Conservation (phyloP, 331 rosid genomes). For the Cydonia oblonga region DNA sequence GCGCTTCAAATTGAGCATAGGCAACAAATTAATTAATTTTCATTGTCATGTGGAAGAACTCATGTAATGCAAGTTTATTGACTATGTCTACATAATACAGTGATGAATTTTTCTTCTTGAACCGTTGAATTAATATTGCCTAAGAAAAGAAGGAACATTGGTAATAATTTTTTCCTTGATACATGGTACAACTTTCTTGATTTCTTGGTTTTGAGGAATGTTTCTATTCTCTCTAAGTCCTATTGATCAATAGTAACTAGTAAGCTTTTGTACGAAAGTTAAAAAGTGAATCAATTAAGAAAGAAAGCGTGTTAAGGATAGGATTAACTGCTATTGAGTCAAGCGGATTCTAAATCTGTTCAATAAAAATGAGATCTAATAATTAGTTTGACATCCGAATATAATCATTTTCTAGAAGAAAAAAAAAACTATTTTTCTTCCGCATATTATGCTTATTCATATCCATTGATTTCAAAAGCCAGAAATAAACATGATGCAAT, state of each 20-base stretch:
- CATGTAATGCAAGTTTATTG: background rate
- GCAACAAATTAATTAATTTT: background rate
- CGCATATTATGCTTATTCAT: background rate
- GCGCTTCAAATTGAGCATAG: background rate
- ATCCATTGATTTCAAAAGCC: background rate
- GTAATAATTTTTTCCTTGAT: background rate
- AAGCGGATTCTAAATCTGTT: background rate
- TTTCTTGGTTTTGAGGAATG: background rate
- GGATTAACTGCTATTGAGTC: background rate
- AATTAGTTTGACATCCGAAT: background rate
- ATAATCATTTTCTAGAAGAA: no score
- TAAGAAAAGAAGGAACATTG: background rate
- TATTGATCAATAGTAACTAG: background rate
- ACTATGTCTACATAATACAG: slow-evolving; percentile 1
- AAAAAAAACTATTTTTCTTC: no score
- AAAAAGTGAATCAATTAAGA: background rate
- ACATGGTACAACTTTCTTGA: background rate
- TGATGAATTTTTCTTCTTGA: background rate
- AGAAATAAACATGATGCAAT: background rate
- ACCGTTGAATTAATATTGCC: background rate
- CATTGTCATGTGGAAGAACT: slow-evolving; percentile 7
- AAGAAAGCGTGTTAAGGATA: background rate
- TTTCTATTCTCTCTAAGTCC: background rate
- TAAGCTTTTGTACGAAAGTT: background rate
- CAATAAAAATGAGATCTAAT: no score